phyloP scores from a whole-genome alignment of 441 rosid genomes.

The Raphanus hybrid region DNA sequence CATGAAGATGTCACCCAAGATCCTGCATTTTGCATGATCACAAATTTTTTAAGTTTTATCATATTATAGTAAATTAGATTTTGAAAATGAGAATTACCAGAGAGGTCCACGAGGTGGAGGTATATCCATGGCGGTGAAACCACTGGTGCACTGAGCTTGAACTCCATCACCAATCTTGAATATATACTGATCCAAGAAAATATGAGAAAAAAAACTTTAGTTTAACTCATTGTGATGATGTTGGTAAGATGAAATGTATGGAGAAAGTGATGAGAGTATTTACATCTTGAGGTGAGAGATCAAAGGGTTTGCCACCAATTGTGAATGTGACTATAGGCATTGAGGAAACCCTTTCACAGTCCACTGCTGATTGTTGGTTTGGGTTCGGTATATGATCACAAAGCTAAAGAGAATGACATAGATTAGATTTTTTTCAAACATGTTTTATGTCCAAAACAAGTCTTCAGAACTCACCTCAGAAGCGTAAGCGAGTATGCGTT shows the following conservation, averaged over 20 bases:
- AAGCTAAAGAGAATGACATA: conserved; percentile 45
- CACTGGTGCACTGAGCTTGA: conserved; percentile 72
- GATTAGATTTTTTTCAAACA: conserved; percentile 2
- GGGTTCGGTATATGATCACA: conserved; percentile 63
- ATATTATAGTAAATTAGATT: conserved; percentile 3
- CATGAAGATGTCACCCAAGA: conserved; percentile 77
- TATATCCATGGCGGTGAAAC: conserved; percentile 67
- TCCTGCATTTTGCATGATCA: conserved; percentile 49
- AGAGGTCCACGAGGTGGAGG: conserved; percentile 80
- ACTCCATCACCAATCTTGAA: conserved; percentile 66
- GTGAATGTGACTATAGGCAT: conserved; percentile 62
- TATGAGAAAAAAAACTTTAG: neutral
- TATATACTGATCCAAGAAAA: conserved; percentile 59
- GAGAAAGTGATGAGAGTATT: conserved; percentile 3
- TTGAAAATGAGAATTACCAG: conserved; percentile 45
- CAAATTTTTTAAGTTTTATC: neutral
- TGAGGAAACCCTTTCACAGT: conserved; percentile 49
- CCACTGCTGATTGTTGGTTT: conserved; percentile 59
- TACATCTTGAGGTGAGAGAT: conserved; percentile 58
- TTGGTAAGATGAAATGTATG: conserved; percentile 8
- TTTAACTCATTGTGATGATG: neutral
- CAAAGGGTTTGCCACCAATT: conserved; percentile 59
- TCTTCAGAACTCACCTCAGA: conserved; percentile 48
- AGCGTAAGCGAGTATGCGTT: conserved; percentile 64
- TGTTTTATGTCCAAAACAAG: neutral